Evolutionary conservation across 2,329 filamentous ascomycete species (phyloP).

Genomic region (Coniochaeta prunicola): DNA sequence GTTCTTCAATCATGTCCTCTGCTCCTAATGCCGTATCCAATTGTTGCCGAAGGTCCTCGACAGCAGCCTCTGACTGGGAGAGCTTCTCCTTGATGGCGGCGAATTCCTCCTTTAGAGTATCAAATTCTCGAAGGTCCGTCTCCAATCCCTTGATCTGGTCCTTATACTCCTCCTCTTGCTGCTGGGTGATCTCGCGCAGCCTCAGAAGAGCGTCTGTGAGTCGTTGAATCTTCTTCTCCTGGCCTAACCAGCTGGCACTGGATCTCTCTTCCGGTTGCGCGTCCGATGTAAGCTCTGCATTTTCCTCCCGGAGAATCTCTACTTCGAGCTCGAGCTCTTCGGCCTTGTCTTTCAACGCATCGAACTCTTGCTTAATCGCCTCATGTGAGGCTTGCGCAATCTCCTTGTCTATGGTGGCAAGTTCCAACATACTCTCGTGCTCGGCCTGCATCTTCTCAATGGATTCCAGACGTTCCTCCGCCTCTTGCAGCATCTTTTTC

Average conservation of each 20-base stretch:
- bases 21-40: conserved; percentile 81
- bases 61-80: conserved; percentile 61
- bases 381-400: conserved; percentile 95
- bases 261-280: conserved; percentile 85
- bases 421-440: conserved; percentile 76
- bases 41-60: conserved; percentile 84
- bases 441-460: conserved; percentile 73
- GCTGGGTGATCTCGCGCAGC: conserved; percentile 78
- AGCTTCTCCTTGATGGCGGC: conserved; percentile 66
- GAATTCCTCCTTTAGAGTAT: conserved; percentile 60
- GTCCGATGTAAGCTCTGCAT: conserved; percentile 72
- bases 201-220: conserved; percentile 78
- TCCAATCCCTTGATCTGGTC: conserved; percentile 69
- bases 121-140: conserved; percentile 63
- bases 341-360: conserved; percentile 63
- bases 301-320: conserved; percentile 82
- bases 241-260: conserved; percentile 81
- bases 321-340: conserved; percentile 86
- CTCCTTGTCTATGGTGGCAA: conserved; percentile 83
- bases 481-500: conserved; percentile 70
- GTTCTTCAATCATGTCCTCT: conserved; percentile 89
- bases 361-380: conserved; percentile 70
- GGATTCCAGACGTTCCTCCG: conserved; percentile 59
- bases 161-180: conserved; percentile 73
- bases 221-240: conserved; percentile 85